phyloP scores from a whole-genome alignment of 768 basidiomycete species.

The Boletus bicolor region DNA sequence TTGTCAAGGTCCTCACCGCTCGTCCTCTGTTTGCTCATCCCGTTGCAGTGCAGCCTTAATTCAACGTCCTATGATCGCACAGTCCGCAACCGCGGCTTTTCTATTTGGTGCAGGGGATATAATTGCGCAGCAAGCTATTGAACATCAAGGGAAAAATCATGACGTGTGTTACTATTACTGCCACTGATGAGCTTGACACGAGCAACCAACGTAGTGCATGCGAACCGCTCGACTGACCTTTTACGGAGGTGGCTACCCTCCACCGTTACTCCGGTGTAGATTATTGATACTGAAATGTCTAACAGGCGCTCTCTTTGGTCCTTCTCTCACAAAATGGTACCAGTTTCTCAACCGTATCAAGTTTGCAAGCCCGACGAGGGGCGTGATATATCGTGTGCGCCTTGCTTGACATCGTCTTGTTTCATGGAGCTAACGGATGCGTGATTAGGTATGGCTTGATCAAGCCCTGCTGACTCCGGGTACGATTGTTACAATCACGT shows the following conservation, averaged over 20 bases:
- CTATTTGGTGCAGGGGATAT: slow-evolving; percentile 76
- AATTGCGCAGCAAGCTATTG: slow-evolving; percentile 84
- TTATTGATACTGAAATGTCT: background rate
- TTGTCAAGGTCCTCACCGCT: slow-evolving; percentile 7
- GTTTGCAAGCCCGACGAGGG: slow-evolving; percentile 58
- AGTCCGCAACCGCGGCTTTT: slow-evolving; percentile 61
- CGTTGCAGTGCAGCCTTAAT: slow-evolving; percentile 51
- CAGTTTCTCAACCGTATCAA: slow-evolving; percentile 65
- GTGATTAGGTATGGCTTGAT: slow-evolving; percentile 69
- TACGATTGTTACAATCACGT: slow-evolving; percentile 21
- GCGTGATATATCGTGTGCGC: slow-evolving; percentile 59
- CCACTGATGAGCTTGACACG: background rate
- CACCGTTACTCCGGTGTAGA: background rate
- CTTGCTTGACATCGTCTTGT: background rate
- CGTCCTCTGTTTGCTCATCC: slow-evolving; percentile 4
- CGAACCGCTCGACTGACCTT: slow-evolving; percentile 64
- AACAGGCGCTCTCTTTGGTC: slow-evolving; percentile 71
- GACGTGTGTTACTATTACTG: slow-evolving; percentile 50
- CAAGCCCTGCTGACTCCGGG: slow-evolving; percentile 76
- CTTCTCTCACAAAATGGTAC: slow-evolving; percentile 82
- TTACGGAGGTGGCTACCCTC: slow-evolving; percentile 59
- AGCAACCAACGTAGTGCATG: slow-evolving; percentile 39
- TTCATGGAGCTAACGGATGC: background rate
- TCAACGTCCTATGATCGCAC: slow-evolving; percentile 58
- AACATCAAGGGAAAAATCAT: slow-evolving; percentile 66